Evolutionary conservation across 1,139 yeast species (phyloP).

Genomic region (Debaryomyces sp.): DNA sequence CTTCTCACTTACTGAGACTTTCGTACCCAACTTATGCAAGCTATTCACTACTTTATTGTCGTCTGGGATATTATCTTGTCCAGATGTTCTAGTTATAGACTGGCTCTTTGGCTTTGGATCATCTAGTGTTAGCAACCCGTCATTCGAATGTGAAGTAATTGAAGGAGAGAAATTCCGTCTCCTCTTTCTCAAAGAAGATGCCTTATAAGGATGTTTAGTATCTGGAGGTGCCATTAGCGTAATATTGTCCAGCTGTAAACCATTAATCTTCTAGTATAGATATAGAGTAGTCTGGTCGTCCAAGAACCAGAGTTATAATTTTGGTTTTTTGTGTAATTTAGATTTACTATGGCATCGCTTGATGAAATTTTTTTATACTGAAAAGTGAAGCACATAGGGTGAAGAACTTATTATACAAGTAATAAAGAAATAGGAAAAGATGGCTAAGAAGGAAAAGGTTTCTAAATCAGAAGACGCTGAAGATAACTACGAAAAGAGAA

Average conservation of each 20-base stretch:
- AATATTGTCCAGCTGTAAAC: not conserved
- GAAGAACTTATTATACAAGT: not conserved
- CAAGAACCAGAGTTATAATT: constrained; percentile 1
- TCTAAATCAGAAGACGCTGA: constrained; percentile 51
- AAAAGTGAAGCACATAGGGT: not conserved
- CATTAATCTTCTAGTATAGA: not conserved
- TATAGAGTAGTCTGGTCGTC: constrained; percentile 1
- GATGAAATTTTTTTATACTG: constrained; percentile 12
- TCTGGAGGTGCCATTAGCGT: not conserved
- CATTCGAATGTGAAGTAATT: not conserved
- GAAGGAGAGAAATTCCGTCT: constrained; percentile 8
- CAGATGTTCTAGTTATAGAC: constrained; percentile 3
- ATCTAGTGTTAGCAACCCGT: constrained; percentile 5
- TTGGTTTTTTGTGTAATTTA: constrained; percentile 4
- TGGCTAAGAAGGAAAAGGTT: constrained; percentile 56
- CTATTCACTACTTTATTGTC: constrained; percentile 24
- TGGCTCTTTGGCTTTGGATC: constrained; percentile 2
- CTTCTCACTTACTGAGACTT: constrained; percentile 2
- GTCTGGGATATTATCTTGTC: constrained; percentile 17
- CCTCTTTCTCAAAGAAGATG: constrained; percentile 6
- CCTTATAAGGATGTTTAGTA: not conserved
- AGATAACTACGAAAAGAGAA: constrained; percentile 89
- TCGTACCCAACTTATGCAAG: constrained; percentile 18
- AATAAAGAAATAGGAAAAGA: constrained; percentile 21
- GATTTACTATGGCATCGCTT: constrained; percentile 11